These are phyloP conservation scores for Fusarium sororula DNA, from an alignment of 2,329 filamentous ascomycete genomes.

Conservation along the genomic window DNA sequence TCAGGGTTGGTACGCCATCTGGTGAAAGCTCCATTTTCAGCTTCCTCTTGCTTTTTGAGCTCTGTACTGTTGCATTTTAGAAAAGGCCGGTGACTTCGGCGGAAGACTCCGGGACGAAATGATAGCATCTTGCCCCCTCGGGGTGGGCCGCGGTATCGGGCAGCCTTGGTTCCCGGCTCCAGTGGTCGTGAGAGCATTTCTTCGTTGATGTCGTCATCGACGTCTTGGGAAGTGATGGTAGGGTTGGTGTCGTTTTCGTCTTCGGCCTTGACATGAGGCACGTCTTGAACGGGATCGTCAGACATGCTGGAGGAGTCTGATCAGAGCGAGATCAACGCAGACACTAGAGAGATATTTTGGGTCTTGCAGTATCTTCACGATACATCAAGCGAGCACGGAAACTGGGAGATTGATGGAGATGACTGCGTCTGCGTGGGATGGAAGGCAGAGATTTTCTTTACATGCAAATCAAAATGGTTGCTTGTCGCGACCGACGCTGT, in stretches of 20 bases:
- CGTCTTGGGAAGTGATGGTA: background rate
- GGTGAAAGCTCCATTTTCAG: background rate
- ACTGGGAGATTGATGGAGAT: accelerated
- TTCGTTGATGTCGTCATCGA: background rate
- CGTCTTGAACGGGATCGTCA: background rate
- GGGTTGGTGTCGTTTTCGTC: background rate
- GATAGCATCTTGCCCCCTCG: background rate
- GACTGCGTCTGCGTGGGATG: accelerated
- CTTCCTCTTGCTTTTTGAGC: background rate
- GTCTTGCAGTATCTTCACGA: background rate
- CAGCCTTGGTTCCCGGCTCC: background rate
- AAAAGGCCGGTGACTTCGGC: background rate
- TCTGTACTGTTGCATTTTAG: background rate
- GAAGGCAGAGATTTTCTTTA: background rate
- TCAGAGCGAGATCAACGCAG: background rate
- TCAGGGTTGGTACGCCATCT: background rate
- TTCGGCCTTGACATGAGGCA: background rate
- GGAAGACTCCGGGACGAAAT: background rate
- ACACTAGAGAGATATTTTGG: background rate
- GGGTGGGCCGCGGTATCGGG: background rate
- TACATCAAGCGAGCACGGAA: accelerated
- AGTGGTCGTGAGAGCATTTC: background rate
- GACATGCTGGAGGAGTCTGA: background rate
- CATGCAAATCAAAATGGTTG: background rate
- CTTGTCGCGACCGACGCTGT: background rate